Percentiles rank a stretch among this genome's conserved stretches.
Evolutionary conservation across 257 asterid genomes (phyloP).

Genomic region (Lithospermum erythrorhizon): DNA sequence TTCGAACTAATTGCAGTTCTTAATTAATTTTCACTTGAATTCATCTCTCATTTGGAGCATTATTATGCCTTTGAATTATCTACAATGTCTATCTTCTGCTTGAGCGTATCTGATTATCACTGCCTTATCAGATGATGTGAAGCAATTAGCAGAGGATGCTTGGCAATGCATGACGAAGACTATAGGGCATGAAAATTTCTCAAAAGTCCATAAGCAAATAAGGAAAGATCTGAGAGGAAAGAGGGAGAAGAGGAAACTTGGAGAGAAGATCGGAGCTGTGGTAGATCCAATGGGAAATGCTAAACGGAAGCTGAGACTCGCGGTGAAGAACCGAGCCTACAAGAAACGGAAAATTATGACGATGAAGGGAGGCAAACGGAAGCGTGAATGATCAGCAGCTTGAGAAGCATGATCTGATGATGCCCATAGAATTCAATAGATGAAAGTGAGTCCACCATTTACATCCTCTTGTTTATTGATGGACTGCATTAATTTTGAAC

Average conservation of each 20-base stretch:
- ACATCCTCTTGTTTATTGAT: too few species aligned
- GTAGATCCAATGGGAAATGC: slow-evolving; percentile 78
- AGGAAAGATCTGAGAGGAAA: slow-evolving; percentile 52
- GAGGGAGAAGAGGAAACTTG: slow-evolving; percentile 89
- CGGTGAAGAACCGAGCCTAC: slow-evolving; percentile 65
- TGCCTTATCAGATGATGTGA: slow-evolving; percentile 53
- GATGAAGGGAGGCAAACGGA: slow-evolving; percentile 77
- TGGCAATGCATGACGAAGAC: slow-evolving; percentile 44
- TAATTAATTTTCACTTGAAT: not conserved
- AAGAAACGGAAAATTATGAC: slow-evolving; percentile 73
- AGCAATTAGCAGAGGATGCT: slow-evolving; percentile 56
- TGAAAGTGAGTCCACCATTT: too few species aligned
- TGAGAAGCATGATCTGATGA: not conserved
- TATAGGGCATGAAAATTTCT: slow-evolving; percentile 44
- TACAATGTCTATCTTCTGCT: not conserved
- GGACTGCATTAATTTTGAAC: too few species aligned
- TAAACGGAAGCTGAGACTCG: slow-evolving; percentile 71
- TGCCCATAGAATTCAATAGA: not conserved
- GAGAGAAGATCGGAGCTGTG: slow-evolving; percentile 72
- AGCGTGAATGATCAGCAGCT: slow-evolving; percentile 11
- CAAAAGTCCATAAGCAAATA: slow-evolving; percentile 50
- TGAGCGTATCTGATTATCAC: not conserved
- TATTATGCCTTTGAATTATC: too few species aligned
- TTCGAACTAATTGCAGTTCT: not conserved
- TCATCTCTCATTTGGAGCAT: too few species aligned